These are phyloP conservation scores for Musa balbisiana DNA, from an alignment of 202 grass and related monocot species.

Conservation along the genomic window DNA sequence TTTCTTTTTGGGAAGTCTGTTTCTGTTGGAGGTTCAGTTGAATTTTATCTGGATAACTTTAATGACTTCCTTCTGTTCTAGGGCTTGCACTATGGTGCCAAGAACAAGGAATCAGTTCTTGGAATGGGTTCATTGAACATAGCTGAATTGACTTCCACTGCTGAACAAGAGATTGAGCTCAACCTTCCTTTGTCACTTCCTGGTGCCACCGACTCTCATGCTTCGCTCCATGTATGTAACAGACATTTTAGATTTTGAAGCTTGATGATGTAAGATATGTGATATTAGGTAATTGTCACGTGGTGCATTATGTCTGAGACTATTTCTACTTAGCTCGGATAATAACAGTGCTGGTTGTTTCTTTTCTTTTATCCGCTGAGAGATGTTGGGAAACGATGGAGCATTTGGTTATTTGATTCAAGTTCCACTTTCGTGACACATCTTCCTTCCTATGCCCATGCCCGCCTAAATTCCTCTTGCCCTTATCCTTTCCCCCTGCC, in stretches of 20 bases:
- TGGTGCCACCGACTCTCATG: constrained; percentile 34
- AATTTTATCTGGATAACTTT: not conserved
- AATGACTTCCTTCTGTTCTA: constrained; percentile 21
- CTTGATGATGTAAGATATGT: not conserved
- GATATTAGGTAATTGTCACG: too few species aligned
- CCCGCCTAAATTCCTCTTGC: not conserved
- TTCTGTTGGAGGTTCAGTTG: not conserved
- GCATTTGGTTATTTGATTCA: not conserved
- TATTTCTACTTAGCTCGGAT: too few species aligned
- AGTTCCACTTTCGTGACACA: not conserved
- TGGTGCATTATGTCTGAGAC: too few species aligned
- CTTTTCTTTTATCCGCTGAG: not conserved
- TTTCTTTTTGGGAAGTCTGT: not conserved
- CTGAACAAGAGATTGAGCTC: constrained; percentile 56
- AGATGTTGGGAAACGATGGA: not conserved
- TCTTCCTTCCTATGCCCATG: not conserved
- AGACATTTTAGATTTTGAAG: not conserved
- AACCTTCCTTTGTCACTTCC: constrained; percentile 49
- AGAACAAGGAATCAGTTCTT: constrained; percentile 57
- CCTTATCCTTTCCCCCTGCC: not conserved
- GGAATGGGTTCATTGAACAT: constrained; percentile 66
- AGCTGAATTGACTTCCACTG: constrained; percentile 52
- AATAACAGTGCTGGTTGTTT: not conserved
- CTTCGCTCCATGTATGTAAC: constrained; percentile 68
- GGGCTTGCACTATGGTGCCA: constrained; percentile 50